Base-by-base conservation (phyloP, 1,284 basidiomycete genomes). In the Thelephora terrestris region DNA sequence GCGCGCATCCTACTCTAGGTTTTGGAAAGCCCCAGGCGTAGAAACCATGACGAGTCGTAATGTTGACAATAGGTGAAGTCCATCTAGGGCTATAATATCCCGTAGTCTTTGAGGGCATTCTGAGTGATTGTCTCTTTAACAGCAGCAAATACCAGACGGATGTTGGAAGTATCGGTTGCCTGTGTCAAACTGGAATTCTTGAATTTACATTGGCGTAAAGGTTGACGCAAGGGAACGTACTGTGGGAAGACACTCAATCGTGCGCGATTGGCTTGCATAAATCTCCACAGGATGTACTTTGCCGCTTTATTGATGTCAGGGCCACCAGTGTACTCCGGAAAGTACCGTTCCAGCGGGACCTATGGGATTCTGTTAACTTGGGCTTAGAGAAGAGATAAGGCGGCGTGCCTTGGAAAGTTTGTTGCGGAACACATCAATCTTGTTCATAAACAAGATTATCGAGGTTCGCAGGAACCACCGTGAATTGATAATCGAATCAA, bases 61-160 rank as follows among this genome's bases (percentile, higher is more conserved):
- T 10, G 7, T 32, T 32, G 29, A 6, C 7, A 12, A 12, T 6
- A 32, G 29, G 29, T 14, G 9, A 6, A 10, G 29, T 32, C 10
- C 27, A 27, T 27, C 27, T 27, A 27, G 5, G 10, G n/a, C 23
- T 25, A 76, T 52, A 90, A 75, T 54, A 90, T 89, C 43, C 86
- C 86, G 0, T 84, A 88, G 57, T 91, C 87, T 61, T 86, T 85
- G 18, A 91, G 69, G 1, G 88, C 87, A 60, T 91, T 91, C 67
- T 92, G 90, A 52, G 95, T 63, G 53, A 95, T 94, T n/a, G 92
- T 95, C 71, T 98, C 94, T 70, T 98, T 97, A 53, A 97, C 92
- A 0, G 94, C 93, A 0, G 92, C 91, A 58, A 98, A 97, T 7
- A 98, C 93, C 0, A 97, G 76, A 54, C 90, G 78, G 53, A 97